Evolutionary conservation across 2,329 filamentous ascomycete genomes (phyloP).

Genomic region (Cladosporium sp.): DNA sequence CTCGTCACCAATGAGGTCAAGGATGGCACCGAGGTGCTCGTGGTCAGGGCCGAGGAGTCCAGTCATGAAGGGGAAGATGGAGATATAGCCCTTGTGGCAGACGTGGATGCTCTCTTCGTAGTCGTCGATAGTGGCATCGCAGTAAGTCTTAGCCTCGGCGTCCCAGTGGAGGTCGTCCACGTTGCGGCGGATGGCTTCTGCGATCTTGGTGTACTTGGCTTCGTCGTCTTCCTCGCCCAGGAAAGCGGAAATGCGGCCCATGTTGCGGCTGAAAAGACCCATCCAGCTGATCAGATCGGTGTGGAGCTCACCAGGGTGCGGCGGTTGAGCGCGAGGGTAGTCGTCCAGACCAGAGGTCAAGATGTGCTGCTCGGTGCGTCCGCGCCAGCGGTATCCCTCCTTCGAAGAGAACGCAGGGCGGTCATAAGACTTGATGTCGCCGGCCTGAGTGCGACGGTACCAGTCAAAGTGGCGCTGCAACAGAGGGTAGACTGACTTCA

Average conservation of each 20-base stretch:
- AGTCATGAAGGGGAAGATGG: conserved; percentile 86
- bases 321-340: conserved; percentile 90
- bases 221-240: conserved; percentile 78
- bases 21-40: conserved; percentile 70
- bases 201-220: conserved; percentile 68
- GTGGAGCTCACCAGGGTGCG: conserved; percentile 93
- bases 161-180: conserved; percentile 94
- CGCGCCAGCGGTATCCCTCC: conserved; percentile 94
- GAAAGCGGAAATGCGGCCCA: conserved; percentile 74
- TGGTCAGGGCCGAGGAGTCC: conserved; percentile 76
- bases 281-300: conserved; percentile 95
- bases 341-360: conserved; percentile 94
- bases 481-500: conserved; percentile 79
- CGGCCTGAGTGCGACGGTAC: conserved; percentile 90
- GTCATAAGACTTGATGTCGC: conserved; percentile 89
- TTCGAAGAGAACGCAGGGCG: conserved; percentile 84
- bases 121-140: conserved; percentile 91
- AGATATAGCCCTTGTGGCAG: conserved; percentile 96
- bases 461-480: conserved; percentile 89
- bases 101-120: conserved; percentile 88
- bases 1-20: conserved; percentile 78
- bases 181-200: conserved; percentile 79
- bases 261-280: conserved; percentile 89
- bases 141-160: conserved; percentile 77
- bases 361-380: conserved; percentile 81